Base-by-base conservation (phyloP, 2,329 filamentous ascomycete species). In the Hypoxylon sp. region DNA sequence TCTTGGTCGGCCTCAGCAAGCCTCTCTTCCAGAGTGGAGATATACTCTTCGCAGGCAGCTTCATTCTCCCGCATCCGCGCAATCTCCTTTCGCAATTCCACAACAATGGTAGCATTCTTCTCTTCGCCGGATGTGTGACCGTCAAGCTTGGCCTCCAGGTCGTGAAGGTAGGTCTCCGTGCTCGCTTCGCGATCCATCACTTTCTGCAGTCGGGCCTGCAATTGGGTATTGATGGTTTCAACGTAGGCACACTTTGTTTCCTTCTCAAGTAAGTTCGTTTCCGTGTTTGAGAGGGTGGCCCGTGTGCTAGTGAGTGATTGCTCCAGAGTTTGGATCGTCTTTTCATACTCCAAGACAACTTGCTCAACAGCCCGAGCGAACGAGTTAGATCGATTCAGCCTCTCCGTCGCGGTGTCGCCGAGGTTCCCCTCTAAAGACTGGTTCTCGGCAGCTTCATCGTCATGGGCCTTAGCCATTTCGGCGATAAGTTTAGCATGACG, bases 341-440 rank as follows among this genome's bases (percentile, higher is more conserved):
- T 98, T 78, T 99, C 96, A 76, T 99, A 99, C 79, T 99, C 96
- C 50, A 98, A 82, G 2, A 99, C 93, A 20, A 99, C 93, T 75
- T 97, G 92, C 74, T 99, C 96, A 18, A 99, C 95, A 26, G 95
- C 95, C 76, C 97, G 91, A 1, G 95, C 94, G 76, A 99, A 98
- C 0, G 93, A 96, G 76, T 96, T 97, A 16, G 96, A 99, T 40
- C 96, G 90, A 76, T 97, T 96, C 69, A 98, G 81, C 55, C 96
- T 87, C 76, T 97, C 94, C 22, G 93, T 90, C 0, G 93, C 93
- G 71, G 84, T 92, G 75, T 95, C 93, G 57, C 89, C 92, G 14
- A 90, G 82, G 11, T 88, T 85, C 54, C 89, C 86, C 42, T 90
- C 88, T 11, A 85, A 77, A 40, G 83, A 80, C 33, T 87, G 83